A percentile compares a stretch with the other conserved stretches of the same genome.
Conservation (phyloP, 257 asterid genomes). For the Nicotiana sylvestris region DNA sequence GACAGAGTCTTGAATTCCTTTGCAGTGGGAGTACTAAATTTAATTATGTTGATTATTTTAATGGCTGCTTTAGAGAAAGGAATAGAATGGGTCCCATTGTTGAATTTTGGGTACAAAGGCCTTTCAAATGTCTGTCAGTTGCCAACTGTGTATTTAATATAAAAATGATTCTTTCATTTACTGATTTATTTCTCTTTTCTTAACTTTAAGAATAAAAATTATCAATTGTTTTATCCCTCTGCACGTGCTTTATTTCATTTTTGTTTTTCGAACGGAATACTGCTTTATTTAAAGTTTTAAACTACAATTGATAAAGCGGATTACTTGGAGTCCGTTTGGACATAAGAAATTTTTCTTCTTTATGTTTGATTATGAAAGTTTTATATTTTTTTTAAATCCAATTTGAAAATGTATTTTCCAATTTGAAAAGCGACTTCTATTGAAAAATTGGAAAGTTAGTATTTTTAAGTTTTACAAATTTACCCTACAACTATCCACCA, state of each 20-base stretch:
- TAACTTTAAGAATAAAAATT: neutral
- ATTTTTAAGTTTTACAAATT: too few relatives aligned
- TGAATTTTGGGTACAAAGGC: slow-evolving; percentile 14
- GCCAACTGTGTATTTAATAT: neutral
- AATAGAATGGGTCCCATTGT: slow-evolving; percentile 1
- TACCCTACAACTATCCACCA: too few relatives aligned
- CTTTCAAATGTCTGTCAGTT: neutral
- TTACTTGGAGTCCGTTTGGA: too few relatives aligned
- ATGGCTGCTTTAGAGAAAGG: neutral
- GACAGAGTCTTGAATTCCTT: slow-evolving; percentile 1
- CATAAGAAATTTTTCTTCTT: too few relatives aligned
- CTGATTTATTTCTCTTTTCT: neutral
- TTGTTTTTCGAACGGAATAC: neutral
- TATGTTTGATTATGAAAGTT: too few relatives aligned
- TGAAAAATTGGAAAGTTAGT: too few relatives aligned
- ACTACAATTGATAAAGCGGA: too few relatives aligned
- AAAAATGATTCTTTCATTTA: neutral
- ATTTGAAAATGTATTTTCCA: too few relatives aligned
- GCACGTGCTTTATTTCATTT: neutral
- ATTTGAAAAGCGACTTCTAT: too few relatives aligned
- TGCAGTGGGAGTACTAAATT: neutral
- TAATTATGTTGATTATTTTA: neutral
- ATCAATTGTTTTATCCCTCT: neutral
- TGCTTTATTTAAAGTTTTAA: neutral
- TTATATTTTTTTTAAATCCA: too few relatives aligned